Evolutionary conservation across 2,329 filamentous ascomycete species (phyloP).

Genomic region (Colletotrichum chlorophyti): DNA sequence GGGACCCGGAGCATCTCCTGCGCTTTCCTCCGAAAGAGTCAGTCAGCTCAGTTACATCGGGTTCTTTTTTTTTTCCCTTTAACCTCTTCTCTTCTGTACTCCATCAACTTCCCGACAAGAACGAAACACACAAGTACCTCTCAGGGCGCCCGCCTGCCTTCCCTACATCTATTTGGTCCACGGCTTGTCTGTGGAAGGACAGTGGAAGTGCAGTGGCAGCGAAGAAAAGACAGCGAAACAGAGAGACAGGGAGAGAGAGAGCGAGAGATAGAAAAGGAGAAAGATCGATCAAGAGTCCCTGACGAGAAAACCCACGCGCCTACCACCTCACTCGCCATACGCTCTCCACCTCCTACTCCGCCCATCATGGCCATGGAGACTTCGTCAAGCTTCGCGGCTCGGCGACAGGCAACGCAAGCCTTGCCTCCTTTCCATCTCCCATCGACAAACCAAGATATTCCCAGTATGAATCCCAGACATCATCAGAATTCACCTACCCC

Average conservation of each 20-base stretch:
- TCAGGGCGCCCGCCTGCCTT: background rate
- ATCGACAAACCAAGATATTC: constrained; percentile 59
- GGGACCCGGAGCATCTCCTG: background rate
- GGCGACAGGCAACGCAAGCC: constrained; percentile 72
- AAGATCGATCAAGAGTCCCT: no score
- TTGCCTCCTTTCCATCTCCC: constrained; percentile 75
- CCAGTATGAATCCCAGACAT: constrained; percentile 47
- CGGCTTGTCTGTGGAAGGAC: no score
- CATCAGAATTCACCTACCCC: no score
- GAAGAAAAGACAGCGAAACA: no score
- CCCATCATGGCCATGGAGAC: constrained; percentile 27
- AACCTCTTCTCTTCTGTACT: no score
- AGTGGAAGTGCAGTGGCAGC: no score
- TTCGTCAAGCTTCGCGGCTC: constrained; percentile 70
- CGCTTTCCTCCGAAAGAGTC: background rate
- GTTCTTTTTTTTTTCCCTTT: no score
- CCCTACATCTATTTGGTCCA: no score
- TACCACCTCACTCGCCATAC: constrained; percentile 30
- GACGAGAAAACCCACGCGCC: background rate
- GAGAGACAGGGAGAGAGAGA: background rate
- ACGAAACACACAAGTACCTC: no score
- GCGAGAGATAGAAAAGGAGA: background rate
- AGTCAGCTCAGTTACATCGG: background rate
- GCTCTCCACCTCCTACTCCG: no score
- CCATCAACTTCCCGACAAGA: no score